Conservation (phyloP, 78 protist genomes). For the Dictyostelium capitatum region DNA sequence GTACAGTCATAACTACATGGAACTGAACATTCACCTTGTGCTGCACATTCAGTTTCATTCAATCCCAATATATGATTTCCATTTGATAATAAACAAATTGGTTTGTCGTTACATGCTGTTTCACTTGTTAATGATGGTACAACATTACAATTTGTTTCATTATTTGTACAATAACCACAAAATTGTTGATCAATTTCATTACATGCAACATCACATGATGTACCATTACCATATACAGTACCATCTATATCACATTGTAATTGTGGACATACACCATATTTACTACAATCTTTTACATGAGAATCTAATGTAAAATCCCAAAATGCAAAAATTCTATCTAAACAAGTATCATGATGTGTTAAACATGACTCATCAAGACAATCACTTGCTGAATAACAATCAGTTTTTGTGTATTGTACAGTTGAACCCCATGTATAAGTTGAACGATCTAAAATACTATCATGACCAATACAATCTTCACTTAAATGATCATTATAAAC, state of each 20-base stretch:
- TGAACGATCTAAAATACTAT: neutral
- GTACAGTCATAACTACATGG: neutral
- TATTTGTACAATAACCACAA: constrained; percentile 46
- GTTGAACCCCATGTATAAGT: neutral
- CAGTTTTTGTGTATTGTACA: neutral
- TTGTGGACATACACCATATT: neutral
- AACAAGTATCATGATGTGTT: constrained; percentile 40
- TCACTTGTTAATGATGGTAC: neutral
- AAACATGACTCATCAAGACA: constrained; percentile 49
- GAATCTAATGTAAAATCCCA: neutral
- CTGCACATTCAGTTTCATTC: neutral
- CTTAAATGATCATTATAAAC: neutral
- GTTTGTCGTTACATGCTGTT: neutral
- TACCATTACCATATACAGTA: neutral
- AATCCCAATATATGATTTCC: neutral
- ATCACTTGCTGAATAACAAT: neutral
- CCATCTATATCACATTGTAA: neutral
- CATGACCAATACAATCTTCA: neutral
- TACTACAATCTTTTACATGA: neutral
- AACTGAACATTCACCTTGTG: neutral
- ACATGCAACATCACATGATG: neutral
- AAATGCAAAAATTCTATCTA: neutral
- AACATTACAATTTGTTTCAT: neutral
- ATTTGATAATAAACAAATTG: constrained; percentile 14
- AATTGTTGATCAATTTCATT: neutral